Evolutionary conservation across 331 rosid genomes (phyloP).

Genomic region (Acacia pycnantha): DNA sequence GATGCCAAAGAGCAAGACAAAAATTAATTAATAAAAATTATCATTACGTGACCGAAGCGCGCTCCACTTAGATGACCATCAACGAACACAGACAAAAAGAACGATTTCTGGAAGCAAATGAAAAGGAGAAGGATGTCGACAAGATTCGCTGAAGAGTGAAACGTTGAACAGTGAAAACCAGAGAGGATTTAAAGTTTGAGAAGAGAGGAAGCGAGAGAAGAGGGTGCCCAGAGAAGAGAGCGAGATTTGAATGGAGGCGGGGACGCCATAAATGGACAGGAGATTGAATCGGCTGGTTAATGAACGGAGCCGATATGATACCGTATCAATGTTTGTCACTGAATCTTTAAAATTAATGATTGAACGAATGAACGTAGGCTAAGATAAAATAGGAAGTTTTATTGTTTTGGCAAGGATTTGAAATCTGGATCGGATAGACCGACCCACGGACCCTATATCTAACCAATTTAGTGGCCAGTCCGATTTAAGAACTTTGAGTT

Average conservation of each 20-base stretch:
- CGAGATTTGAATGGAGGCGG: not conserved
- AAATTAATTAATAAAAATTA: not conserved
- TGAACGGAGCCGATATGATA: not conserved
- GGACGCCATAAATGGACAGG: not conserved
- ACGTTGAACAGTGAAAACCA: not conserved
- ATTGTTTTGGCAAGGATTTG: not conserved
- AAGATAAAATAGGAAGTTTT: not conserved
- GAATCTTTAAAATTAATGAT: not conserved
- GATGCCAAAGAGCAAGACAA: not conserved
- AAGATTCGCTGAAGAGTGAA: not conserved
- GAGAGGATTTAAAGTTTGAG: not conserved
- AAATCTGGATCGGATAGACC: too few relatives aligned
- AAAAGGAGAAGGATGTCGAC: not conserved
- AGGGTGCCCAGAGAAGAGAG: not conserved
- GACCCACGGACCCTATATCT: too few relatives aligned
- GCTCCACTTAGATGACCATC: conserved; percentile 43
- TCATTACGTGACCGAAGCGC: conserved; percentile 21
- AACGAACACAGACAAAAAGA: conserved; percentile 33
- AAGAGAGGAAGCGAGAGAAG: not conserved
- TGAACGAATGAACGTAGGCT: not conserved
- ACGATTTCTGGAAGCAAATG: not conserved
- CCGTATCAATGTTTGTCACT: not conserved
- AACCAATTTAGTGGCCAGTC: too few relatives aligned
- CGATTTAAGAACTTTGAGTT: too few relatives aligned
- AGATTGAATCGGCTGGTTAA: not conserved